phyloP scores from a whole-genome alignment of 345 rosid species.

The Citrus sp. region DNA sequence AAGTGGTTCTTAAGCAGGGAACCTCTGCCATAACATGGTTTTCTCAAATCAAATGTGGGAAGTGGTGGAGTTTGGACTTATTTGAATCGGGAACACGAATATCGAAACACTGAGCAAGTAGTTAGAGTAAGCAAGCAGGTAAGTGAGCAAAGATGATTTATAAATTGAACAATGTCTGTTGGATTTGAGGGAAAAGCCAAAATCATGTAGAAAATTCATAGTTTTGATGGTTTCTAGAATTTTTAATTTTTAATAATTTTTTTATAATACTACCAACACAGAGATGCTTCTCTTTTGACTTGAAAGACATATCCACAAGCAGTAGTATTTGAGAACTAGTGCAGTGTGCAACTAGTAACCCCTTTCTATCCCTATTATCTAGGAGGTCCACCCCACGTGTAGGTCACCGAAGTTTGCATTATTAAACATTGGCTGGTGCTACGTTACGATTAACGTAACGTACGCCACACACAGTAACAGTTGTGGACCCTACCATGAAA shows the following conservation, averaged over 20 bases:
- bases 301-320: background rate
- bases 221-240: background rate
- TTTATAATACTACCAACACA: background rate
- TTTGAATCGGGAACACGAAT: background rate
- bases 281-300: constrained; percentile 15
- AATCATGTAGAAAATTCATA: background rate
- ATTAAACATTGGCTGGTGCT: no score
- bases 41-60: background rate
- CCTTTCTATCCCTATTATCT: background rate
- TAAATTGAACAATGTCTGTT: background rate
- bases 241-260: no score
- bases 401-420: background rate
- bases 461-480: no score
- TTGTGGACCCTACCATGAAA: no score
- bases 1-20: background rate
- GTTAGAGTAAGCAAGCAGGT: no score
- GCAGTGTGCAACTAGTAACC: background rate
- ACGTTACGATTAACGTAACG: no score
- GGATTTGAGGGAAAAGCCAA: background rate
- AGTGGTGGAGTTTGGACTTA: background rate
- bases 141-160: background rate
- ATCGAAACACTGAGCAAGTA: background rate
- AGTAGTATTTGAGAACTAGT: background rate
- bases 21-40: background rate
- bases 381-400: background rate